phyloP scores from a whole-genome alignment of 306 rosid species.

The Morella rubra region DNA sequence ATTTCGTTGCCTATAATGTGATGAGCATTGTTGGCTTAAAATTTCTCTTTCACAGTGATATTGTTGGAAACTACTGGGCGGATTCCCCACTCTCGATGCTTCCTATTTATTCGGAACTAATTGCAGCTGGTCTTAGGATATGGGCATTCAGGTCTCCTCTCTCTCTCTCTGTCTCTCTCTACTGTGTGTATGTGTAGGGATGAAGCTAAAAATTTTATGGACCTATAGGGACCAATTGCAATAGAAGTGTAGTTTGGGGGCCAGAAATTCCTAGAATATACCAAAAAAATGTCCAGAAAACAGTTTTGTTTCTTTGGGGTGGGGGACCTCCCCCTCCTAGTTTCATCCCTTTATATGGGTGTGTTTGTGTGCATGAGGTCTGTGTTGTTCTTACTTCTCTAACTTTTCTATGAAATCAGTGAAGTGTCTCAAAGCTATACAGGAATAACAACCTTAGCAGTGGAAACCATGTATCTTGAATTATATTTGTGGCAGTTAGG shows the following conservation, averaged over 20 bases:
- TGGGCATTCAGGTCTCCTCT: slow-evolving; percentile 80
- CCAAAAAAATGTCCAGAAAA: too few species aligned
- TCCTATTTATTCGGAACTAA: slow-evolving; percentile 83
- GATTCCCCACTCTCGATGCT: slow-evolving; percentile 95
- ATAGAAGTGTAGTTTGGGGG: too few species aligned
- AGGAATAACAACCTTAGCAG: neutral
- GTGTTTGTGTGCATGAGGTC: neutral
- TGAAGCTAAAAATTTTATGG: too few species aligned
- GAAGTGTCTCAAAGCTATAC: neutral
- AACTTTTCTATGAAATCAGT: slow-evolving; percentile 3
- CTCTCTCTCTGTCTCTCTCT: neutral
- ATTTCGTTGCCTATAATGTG: slow-evolving; percentile 10
- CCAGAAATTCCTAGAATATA: too few species aligned
- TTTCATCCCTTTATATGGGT: too few species aligned
- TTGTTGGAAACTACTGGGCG: slow-evolving; percentile 75
- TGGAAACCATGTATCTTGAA: neutral
- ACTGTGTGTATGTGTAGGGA: too few species aligned
- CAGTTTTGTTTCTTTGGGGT: too few species aligned
- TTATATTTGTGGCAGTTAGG: neutral
- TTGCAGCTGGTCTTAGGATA: slow-evolving; percentile 67
- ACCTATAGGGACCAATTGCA: too few species aligned
- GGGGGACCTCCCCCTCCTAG: too few species aligned
- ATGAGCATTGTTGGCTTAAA: slow-evolving; percentile 3
- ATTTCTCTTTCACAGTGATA: slow-evolving; percentile 49
- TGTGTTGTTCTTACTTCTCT: slow-evolving; percentile 11